A percentile compares a stretch with the other conserved stretches of the same genome.
Evolutionary conservation across 768 basidiomycete species (phyloP).

Genomic region (Calocera viscosa): DNA sequence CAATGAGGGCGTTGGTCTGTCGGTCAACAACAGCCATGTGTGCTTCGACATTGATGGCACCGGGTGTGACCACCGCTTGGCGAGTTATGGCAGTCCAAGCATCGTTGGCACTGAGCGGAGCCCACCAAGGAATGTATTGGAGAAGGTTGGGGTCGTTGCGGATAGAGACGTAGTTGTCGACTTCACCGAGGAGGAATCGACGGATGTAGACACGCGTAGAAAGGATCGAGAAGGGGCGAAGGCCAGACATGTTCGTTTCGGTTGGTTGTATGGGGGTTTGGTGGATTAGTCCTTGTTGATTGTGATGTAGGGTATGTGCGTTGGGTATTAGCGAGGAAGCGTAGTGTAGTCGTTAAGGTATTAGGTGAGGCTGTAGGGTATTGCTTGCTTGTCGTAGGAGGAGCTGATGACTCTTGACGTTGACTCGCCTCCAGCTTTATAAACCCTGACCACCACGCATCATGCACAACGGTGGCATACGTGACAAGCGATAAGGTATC

Average conservation of each 20-base stretch:
- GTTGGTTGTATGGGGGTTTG: background rate
- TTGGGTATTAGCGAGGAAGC: background rate
- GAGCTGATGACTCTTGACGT: background rate
- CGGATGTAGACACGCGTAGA: background rate
- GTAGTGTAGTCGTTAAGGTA: background rate
- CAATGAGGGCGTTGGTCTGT: background rate
- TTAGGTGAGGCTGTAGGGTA: background rate
- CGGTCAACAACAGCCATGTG: conserved; percentile 4
- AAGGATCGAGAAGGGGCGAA: conserved; percentile 6
- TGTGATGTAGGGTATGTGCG: background rate
- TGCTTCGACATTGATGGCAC: background rate
- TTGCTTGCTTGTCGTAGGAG: background rate
- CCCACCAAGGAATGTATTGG: background rate
- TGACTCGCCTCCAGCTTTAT: background rate
- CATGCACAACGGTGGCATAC: no score
- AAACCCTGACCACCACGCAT: background rate
- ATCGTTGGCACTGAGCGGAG: background rate
- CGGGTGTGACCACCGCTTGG: background rate
- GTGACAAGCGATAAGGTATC: background rate
- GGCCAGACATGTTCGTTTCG: background rate
- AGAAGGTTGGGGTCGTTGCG: conserved; percentile 1
- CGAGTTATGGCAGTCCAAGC: background rate
- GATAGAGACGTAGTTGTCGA: background rate
- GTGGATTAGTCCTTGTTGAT: background rate
- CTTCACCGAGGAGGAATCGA: conserved; percentile 1